Base-by-base conservation (phyloP, 768 basidiomycete species). In the Lactarius pseudohatsudake region DNA sequence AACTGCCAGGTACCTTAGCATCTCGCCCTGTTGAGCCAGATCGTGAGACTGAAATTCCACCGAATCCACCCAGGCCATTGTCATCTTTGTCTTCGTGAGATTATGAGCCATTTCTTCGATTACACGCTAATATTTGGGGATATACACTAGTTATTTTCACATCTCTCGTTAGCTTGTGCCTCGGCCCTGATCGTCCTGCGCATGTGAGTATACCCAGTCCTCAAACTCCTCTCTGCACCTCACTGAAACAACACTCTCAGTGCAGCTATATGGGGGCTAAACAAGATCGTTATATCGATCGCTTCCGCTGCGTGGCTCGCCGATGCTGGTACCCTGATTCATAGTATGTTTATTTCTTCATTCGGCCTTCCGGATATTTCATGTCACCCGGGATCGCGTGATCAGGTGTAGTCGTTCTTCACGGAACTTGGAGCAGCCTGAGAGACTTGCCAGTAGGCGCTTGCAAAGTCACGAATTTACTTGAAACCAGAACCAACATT, bases 101-200 rank as follows among this genome's bases (percentile, higher is more conserved):
- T 8, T 3, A 22, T 36, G 4, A 7, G 2, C 7, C 36, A 18
- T 18, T 36, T 34, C 43, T n/a, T 9, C 16, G 34, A 2, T 8
- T 5, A 57, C 6, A 28, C 18, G 22, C 50, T 6, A 54, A 50
- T 30, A 9, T 43, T 62, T 26, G 8, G 4, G 9, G 28, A 16
- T 11, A 22, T 18, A 10, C 34, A 38, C 36, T 38, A 68, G 67
- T 2, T 30, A 57, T 58, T 65, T 54, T 34, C 26, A 3, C 38
- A 15, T 20, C 26, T 61, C 32, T 26, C 64, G 5, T 45, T 65
- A 26, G 30, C 57, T 2, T 68, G n/a, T 15, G 59, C 67, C 20
- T 53, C 56, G 36, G 57, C 43, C 2, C 64, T 68, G 18, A 61
- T 61, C 34, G 54, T 68, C 18, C 45, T 65, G 32, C 67, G 67